Base-by-base conservation (phyloP, 345 rosid species). In the Pelargonium nanum region DNA sequence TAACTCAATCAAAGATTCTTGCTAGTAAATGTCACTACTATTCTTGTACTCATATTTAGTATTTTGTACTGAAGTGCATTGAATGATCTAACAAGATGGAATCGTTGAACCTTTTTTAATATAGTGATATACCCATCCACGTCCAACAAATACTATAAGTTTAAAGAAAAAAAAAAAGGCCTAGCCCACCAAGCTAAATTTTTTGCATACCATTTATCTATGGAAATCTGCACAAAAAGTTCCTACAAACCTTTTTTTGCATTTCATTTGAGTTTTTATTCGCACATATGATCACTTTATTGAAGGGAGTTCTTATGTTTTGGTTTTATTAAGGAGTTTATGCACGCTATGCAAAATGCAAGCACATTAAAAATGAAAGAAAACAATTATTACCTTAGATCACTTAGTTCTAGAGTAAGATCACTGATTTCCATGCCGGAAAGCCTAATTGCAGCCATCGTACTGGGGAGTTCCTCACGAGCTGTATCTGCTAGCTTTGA, bases 361-460 rank as follows among this genome's bases (percentile, higher is more conserved):
- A 12, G 2, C 15, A 40, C 48, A 40, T 40, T 40, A 40, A 40
- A 40, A n/a, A 4, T 0, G 24, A 51, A n/a, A n/a, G 48, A 24
- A 60, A 19, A 50, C 17, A 45, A 24, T 52, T 34, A 15, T 70
- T 73, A 90, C 99, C 99, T 90, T 65, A 89, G 81, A 66, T 90
- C 97, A 55, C 86, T 86, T 56, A 94, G 60, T 75, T 94, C 97
- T 63, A 90, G 81, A 0, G 97, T 94, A 45, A 94, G 96, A 77
- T 88, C 99, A 54, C 97, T 94, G 65, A 94, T 83, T 72, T 94
- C 99, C 99, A 94, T 86, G 68, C 96, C 91, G 1, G 96, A 94
- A 56, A 94, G 91, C 82, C 97, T 83, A 26, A 90, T 77, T 19
- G 95, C 95, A 54, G 90, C 95, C 86, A 94, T 86, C 20, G 97